Conservation (phyloP, 83 land plant species). For the Diphasiastrum complanatum region DNA sequence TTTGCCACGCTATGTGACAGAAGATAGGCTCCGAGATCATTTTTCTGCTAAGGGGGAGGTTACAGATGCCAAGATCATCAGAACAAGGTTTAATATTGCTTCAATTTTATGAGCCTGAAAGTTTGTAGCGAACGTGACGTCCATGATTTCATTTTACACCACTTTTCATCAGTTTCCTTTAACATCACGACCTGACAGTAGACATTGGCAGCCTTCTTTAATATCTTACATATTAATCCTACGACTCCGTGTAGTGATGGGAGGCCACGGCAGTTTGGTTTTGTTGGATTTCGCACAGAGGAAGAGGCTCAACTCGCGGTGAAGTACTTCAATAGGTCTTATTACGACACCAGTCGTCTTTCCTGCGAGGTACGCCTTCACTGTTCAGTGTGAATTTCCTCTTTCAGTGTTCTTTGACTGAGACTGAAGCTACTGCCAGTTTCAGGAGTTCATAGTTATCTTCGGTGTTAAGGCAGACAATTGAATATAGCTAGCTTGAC, state of each 20-base stretch:
- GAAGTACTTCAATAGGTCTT: slow-evolving; percentile 65
- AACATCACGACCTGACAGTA: too few species aligned
- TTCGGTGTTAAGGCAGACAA: too few species aligned
- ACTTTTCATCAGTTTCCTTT: too few species aligned
- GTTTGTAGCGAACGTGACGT: background rate
- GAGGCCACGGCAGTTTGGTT: slow-evolving; percentile 82
- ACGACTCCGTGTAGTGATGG: slow-evolving; percentile 78
- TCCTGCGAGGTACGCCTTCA: slow-evolving; percentile 63
- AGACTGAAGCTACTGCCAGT: background rate
- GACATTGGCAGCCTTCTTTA: too few species aligned
- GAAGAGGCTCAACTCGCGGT: slow-evolving; percentile 75
- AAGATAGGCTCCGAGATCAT: slow-evolving; percentile 73
- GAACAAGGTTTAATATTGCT: slow-evolving; percentile 80
- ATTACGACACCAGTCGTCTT: slow-evolving; percentile 64
- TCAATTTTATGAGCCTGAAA: background rate
- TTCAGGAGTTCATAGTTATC: too few species aligned
- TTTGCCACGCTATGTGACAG: slow-evolving; percentile 61
- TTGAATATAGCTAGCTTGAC: too few species aligned
- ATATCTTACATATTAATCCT: too few species aligned
- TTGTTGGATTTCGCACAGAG: slow-evolving; percentile 77
- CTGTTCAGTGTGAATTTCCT: background rate
- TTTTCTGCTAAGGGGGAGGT: slow-evolving; percentile 86
- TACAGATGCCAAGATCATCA: slow-evolving; percentile 82
- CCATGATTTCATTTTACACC: background rate
- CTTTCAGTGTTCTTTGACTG: background rate